Percentiles rank a stretch among this genome's conserved stretches.
Conservation (phyloP, 179 eudicot genomes). For the Corrigiola litoralis region DNA sequence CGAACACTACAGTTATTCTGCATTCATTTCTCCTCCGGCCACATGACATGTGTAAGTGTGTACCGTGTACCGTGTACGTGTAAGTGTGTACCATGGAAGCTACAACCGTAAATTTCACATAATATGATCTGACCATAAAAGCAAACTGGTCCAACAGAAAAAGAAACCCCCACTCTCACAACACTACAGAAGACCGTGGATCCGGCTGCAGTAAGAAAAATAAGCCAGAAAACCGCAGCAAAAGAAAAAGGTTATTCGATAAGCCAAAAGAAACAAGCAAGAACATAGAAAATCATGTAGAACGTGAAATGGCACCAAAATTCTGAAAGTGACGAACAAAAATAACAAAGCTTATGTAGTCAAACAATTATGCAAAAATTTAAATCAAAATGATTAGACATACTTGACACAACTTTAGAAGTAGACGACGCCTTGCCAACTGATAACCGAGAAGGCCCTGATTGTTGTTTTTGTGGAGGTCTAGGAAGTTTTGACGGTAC, state of each 20-base stretch:
- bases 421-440: conserved; percentile 47
- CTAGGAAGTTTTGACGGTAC: conserved; percentile 58
- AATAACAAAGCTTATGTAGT: no score
- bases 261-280: conserved; percentile 2
- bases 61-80: no score
- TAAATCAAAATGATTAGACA: not conserved
- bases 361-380: not conserved
- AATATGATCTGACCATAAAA: not conserved
- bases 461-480: conserved; percentile 51
- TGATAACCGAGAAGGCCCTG: conserved; percentile 52
- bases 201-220: not conserved
- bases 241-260: not conserved
- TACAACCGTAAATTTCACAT: no score
- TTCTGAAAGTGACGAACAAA: no score
- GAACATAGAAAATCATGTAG: not conserved
- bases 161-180: not conserved
- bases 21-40: no score
- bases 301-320: no score
- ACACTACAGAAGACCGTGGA: not conserved
- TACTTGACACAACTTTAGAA: conserved; percentile 59
- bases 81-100: no score
- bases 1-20: no score
- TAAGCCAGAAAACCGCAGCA: not conserved
- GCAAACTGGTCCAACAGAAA: not conserved
- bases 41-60: not conserved